Base-by-base conservation (phyloP, 805 yeast species). In the Blastobotrys terrestris region DNA sequence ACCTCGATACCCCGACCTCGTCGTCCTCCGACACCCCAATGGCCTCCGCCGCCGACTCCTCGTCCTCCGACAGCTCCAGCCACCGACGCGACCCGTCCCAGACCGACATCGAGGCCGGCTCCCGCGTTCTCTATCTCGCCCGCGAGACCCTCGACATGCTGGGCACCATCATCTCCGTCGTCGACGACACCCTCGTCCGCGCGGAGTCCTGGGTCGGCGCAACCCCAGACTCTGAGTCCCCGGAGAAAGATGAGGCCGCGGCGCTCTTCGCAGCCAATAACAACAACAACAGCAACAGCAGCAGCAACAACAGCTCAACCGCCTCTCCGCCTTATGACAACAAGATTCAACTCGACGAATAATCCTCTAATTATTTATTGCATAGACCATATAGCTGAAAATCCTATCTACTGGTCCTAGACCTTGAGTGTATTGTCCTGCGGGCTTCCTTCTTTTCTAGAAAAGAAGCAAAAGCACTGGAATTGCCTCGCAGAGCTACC, bases 91-190 rank as follows among this genome's bases (percentile, higher is more conserved):
- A 43, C 45, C 45, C 3, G 26, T 26, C 39, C 21, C 54, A 44
- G 22, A 55, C 46, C 22, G 65, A 66, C 21, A 65, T 66, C 31
- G 67, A 62, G 50, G 58, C 64, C 19, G 86, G 88, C 64, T 88
- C 87, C 19, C 81, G 84, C 57, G 87, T 89, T 1, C 70, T 94
- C 21, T 77, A 86, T 3, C 74, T 92, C 55, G 97, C 98, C 0
- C 85, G 85, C 58, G 99, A 94, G 67, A 84, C 96, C 0, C 71
- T 92, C 47, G 94, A 86, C 44, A 87, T 91, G 89, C 84, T 92
- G 39, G 77, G 84, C 42, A 85, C 86, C 53, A 84, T 92, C 16
- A 89, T 90, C 58, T 77, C 77, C 49, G 91, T 91, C 4, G 89
- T 95, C 60, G 92, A 87, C 64, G 91, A 87, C 46, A 90, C 90